A percentile compares a stretch with the other conserved stretches of the same genome.
Conservation (phyloP, 2,329 filamentous ascomycete species). For the Aspergillus fijiensis region DNA sequence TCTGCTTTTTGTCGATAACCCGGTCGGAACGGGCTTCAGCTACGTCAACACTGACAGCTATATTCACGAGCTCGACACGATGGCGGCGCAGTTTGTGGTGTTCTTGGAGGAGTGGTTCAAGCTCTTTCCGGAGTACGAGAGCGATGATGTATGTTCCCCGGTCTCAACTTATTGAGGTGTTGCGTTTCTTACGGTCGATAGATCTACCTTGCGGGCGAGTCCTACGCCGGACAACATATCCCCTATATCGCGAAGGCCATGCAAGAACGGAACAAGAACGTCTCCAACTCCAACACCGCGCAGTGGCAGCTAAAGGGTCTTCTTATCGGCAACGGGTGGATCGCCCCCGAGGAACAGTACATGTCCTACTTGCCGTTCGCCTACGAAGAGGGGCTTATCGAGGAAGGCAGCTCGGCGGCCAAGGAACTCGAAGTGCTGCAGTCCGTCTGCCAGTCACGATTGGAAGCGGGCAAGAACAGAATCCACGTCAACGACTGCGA, state of each 20-base stretch:
- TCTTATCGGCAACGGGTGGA: slow-evolving; percentile 97
- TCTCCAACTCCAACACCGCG: slow-evolving; percentile 36
- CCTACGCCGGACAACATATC: slow-evolving; percentile 94
- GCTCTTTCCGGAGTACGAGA: slow-evolving; percentile 86
- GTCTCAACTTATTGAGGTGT: background rate
- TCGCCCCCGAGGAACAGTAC: slow-evolving; percentile 87
- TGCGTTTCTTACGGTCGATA: slow-evolving; percentile 40
- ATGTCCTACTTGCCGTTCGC: slow-evolving; percentile 79
- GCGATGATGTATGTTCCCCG: slow-evolving; percentile 74
- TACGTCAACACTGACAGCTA: slow-evolving; percentile 90
- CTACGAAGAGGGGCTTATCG: slow-evolving; percentile 71
- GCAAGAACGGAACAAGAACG: slow-evolving; percentile 76
- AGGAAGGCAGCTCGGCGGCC: slow-evolving; percentile 63
- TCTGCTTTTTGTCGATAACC: slow-evolving; percentile 93
- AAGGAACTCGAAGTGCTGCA: slow-evolving; percentile 68
- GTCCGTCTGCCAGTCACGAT: slow-evolving; percentile 62
- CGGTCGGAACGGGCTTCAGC: slow-evolving; percentile 93
- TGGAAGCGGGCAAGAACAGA: slow-evolving; percentile 59
- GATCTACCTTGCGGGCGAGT: slow-evolving; percentile 95
- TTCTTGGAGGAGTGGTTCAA: slow-evolving; percentile 92
- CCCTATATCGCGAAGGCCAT: slow-evolving; percentile 95
- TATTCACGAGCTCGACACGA: slow-evolving; percentile 78
- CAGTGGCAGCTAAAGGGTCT: slow-evolving; percentile 80
- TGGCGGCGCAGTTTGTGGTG: slow-evolving; percentile 82
- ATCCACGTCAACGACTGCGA: slow-evolving; percentile 76